phyloP scores from a whole-genome alignment of 2,329 filamentous ascomycete species.

The Fusarium agapanthi region DNA sequence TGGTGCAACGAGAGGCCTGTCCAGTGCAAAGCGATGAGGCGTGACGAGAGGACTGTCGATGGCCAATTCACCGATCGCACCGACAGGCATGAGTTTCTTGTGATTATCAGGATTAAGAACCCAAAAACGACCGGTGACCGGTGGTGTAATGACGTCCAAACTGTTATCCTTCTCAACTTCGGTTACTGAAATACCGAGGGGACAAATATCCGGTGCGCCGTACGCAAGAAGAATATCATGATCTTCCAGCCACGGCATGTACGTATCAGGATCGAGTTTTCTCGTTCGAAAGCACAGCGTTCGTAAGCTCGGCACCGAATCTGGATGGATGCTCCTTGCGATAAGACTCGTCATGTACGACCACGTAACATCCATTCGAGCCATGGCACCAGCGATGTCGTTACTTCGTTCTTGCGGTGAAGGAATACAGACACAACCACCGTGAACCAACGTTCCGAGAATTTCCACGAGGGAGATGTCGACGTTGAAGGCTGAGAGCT shows the following conservation, averaged over 20 bases:
- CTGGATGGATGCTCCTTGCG: slow-evolving; percentile 55
- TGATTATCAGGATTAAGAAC: slow-evolving; percentile 62
- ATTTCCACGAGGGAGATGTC: slow-evolving; percentile 63
- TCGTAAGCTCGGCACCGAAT: slow-evolving; percentile 48
- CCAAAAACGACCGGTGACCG: slow-evolving; percentile 60
- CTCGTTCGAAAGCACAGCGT: slow-evolving; percentile 59
- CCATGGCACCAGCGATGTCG: slow-evolving; percentile 60
- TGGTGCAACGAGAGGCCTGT: slow-evolving; percentile 42
- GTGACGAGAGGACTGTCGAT: slow-evolving; percentile 60
- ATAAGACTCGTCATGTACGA: slow-evolving; percentile 67
- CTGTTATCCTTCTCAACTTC: slow-evolving; percentile 51
- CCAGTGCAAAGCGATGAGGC: slow-evolving; percentile 48
- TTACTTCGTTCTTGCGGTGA: slow-evolving; percentile 58
- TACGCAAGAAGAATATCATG: slow-evolving; percentile 60
- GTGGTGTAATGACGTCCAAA: slow-evolving; percentile 55
- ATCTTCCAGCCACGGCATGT: slow-evolving; percentile 55
- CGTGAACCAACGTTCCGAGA: slow-evolving; percentile 61
- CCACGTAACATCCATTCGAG: slow-evolving; percentile 60
- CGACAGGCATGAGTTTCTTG: slow-evolving; percentile 60
- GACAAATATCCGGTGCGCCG: slow-evolving; percentile 60
- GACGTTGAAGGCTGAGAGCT: slow-evolving; percentile 63
- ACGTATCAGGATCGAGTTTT: slow-evolving; percentile 60
- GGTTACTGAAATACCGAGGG: slow-evolving; percentile 59
- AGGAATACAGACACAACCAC: slow-evolving; percentile 68
- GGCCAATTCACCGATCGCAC: slow-evolving; percentile 66